These are phyloP conservation scores for Aspergillus aculeatus DNA, from an alignment of 2,329 filamentous ascomycete genomes.

Conservation along the genomic window DNA sequence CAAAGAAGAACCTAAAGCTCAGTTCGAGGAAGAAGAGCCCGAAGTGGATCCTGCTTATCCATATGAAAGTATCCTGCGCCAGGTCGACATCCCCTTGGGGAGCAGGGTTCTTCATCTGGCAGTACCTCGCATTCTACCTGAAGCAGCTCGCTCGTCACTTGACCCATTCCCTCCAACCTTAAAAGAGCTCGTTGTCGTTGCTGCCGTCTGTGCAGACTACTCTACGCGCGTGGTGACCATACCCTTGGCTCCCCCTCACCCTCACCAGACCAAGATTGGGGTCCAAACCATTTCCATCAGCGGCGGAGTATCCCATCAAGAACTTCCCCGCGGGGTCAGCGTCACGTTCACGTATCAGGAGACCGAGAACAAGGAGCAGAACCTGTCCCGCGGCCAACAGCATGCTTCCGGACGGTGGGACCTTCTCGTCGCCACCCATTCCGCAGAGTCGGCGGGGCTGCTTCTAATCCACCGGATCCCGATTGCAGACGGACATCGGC, in stretches of 20 bases:
- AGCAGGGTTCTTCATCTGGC: conserved; percentile 55
- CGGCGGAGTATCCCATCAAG: conserved; percentile 50
- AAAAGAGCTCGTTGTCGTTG: conserved; percentile 52
- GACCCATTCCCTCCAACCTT: conserved; percentile 50
- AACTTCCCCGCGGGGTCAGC: conserved; percentile 51
- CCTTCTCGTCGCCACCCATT: conserved; percentile 48
- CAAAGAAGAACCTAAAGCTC: conserved; percentile 25
- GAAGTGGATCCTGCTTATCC: conserved; percentile 59
- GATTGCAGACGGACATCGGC: conserved; percentile 29
- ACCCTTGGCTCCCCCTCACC: conserved; percentile 54
- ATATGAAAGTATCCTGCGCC: conserved; percentile 54
- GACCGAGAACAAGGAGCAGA: conserved; percentile 28
- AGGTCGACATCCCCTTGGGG: conserved; percentile 56
- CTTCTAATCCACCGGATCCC: conserved; percentile 48
- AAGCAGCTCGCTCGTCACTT: conserved; percentile 37
- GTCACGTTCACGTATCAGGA: conserved; percentile 53
- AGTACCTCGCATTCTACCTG: conserved; percentile 46
- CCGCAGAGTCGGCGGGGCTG: conserved; percentile 44
- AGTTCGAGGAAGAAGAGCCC: conserved; percentile 54
- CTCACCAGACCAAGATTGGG: conserved; percentile 39
- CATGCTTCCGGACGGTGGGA: conserved; percentile 37
- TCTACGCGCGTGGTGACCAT: conserved; percentile 56
- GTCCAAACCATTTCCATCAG: conserved; percentile 51
- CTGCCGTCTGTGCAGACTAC: conserved; percentile 56
- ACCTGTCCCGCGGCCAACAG: conserved; percentile 28